Evolutionary conservation across 2,329 filamentous ascomycete species (phyloP).

Genomic region (Aspergillus unguis): DNA sequence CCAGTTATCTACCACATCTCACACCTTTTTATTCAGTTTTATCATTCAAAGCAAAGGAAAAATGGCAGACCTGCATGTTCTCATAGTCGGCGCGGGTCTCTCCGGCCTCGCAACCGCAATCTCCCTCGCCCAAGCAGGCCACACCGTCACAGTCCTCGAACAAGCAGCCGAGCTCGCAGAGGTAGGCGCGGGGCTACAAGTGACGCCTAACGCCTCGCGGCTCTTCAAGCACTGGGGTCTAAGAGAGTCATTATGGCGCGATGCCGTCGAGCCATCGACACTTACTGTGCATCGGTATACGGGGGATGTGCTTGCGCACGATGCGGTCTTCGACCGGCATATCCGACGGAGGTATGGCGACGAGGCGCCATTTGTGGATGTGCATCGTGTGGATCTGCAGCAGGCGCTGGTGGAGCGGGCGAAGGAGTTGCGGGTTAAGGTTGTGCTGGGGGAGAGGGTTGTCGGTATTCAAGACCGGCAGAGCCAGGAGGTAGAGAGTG

Average conservation of each 20-base stretch:
- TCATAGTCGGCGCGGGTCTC: conserved; percentile 32
- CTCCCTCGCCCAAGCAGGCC: conserved; percentile 24
- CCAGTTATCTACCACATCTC: not conserved
- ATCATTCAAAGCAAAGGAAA: not conserved
- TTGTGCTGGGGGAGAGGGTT: conserved; percentile 51
- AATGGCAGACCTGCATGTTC: conserved; percentile 19
- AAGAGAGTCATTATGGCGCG: conserved; percentile 23
- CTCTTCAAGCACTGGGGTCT: conserved; percentile 31
- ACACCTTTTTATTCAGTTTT: not conserved
- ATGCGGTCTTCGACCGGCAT: conserved; percentile 52
- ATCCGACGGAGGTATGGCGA: conserved; percentile 52
- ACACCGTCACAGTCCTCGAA: conserved; percentile 29
- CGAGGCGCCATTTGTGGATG: conserved; percentile 53
- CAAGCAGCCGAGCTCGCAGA: conserved; percentile 31
- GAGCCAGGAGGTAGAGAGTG: too few species aligned
- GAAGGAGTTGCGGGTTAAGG: conserved; percentile 50
- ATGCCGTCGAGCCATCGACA: conserved; percentile 31
- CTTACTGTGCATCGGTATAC: conserved; percentile 36
- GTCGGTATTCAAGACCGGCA: conserved; percentile 14
- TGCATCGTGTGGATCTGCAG: conserved; percentile 64
- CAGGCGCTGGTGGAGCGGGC: conserved; percentile 52
- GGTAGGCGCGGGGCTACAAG: conserved; percentile 66
- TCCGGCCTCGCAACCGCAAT: conserved; percentile 31
- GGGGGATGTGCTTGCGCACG: conserved; percentile 40
- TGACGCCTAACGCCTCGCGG: conserved; percentile 33